phyloP scores from a whole-genome alignment of 2,329 filamentous ascomycete genomes.

The Penicillium sp. region DNA sequence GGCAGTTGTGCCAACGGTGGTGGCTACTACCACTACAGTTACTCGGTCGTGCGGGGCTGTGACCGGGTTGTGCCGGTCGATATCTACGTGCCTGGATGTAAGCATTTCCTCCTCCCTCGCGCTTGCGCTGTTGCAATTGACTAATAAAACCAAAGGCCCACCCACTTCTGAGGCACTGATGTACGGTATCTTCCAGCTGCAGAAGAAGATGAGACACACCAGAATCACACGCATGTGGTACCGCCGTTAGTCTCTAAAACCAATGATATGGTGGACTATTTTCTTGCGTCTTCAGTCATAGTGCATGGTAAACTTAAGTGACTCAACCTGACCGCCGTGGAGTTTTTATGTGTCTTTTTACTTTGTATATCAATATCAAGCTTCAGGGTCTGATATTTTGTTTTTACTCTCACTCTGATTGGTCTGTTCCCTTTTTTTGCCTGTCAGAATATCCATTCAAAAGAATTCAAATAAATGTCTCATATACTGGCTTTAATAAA shows the following conservation, averaged over 20 bases:
- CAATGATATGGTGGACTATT: conserved; percentile 6
- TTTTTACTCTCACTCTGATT: conserved; percentile 1
- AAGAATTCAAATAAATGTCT: conserved; percentile 1
- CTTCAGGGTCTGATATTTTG: conserved; percentile 5
- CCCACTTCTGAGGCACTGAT: conserved; percentile 50
- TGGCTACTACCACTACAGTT: conserved; percentile 82
- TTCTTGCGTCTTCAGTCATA: conserved; percentile 10
- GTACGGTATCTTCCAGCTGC: conserved; percentile 66
- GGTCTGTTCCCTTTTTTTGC: conserved; percentile 2
- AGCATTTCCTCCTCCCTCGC: conserved; percentile 35
- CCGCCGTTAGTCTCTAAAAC: conserved; percentile 34
- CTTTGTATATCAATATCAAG: conserved; percentile 18
- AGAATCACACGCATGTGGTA: conserved; percentile 53
- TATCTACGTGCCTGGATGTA: conserved; percentile 74
- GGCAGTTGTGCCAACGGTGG: conserved; percentile 77
- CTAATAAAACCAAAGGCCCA: conserved; percentile 32
- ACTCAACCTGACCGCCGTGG: conserved; percentile 15
- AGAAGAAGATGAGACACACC: conserved; percentile 64
- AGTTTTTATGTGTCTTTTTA: conserved; percentile 18
- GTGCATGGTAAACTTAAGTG: conserved; percentile 15
- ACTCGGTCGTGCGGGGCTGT: conserved; percentile 66
- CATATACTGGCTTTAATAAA: neutral
- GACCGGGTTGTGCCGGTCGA: conserved; percentile 76
- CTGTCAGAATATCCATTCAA: conserved; percentile 14
- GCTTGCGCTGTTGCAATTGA: neutral